Percentiles rank a stretch among this genome's conserved stretches.
Conservation (phyloP, 805 yeast species). For the Suhomyces sp. region DNA sequence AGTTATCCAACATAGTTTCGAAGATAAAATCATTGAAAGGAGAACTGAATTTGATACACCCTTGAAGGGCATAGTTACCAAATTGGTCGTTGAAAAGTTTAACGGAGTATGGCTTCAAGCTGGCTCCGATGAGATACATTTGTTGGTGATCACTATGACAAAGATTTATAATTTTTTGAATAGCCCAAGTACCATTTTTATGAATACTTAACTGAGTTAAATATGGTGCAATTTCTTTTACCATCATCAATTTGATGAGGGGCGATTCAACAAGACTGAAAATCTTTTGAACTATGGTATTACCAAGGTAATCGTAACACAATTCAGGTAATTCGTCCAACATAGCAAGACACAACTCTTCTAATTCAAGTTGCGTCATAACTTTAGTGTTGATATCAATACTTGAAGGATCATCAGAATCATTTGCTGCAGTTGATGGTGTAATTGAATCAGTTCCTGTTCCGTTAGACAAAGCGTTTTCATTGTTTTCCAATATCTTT, state of each 20-base stretch:
- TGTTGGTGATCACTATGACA: slow-evolving; percentile 46
- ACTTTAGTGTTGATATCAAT: slow-evolving; percentile 14
- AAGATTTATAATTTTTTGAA: slow-evolving; percentile 86
- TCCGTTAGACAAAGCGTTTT: slow-evolving; percentile 14
- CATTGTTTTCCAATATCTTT: slow-evolving; percentile 48
- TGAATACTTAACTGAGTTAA: slow-evolving; percentile 92
- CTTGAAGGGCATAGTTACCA: slow-evolving; percentile 95
- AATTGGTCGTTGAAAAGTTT: slow-evolving; percentile 91
- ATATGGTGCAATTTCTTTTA: slow-evolving; percentile 72
- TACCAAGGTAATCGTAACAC: slow-evolving; percentile 90
- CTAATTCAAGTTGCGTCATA: slow-evolving; percentile 60
- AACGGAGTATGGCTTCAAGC: slow-evolving; percentile 77
- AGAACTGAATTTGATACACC: slow-evolving; percentile 84
- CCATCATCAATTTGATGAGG: slow-evolving; percentile 74
- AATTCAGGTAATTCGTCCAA: slow-evolving; percentile 85
- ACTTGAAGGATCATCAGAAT: slow-evolving; percentile 8
- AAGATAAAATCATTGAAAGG: slow-evolving; percentile 90
- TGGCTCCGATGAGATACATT: slow-evolving; percentile 61
- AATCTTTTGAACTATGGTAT: slow-evolving; percentile 90
- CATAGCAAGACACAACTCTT: slow-evolving; percentile 81
- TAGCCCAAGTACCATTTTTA: slow-evolving; percentile 99
- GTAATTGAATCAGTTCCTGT: neutral
- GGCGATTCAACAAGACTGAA: slow-evolving; percentile 68
- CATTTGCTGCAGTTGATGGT: slow-evolving; percentile 5
- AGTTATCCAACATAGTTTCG: slow-evolving; percentile 75